These are phyloP conservation scores for Sindora glabra DNA, from an alignment of 306 rosid species.

Conservation along the genomic window DNA sequence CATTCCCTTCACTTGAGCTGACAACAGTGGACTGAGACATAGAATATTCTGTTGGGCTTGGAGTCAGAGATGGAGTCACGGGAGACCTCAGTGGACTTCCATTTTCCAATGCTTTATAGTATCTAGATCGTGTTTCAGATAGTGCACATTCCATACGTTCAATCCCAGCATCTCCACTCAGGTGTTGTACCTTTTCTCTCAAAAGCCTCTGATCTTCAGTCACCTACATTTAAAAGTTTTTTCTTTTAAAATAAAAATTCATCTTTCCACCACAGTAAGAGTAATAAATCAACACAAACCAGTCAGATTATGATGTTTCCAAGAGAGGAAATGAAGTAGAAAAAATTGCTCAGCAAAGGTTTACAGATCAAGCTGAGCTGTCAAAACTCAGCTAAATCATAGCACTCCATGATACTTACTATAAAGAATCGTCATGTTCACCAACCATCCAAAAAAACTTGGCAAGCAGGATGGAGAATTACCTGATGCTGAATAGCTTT, in stretches of 20 bases:
- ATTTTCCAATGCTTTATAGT: conserved; percentile 44
- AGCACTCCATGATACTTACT: neutral
- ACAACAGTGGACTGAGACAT: conserved; percentile 19
- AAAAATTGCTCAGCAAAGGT: neutral
- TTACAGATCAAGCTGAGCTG: no score
- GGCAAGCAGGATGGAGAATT: conserved; percentile 4
- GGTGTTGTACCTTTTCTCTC: conserved; percentile 75
- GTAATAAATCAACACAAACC: neutral
- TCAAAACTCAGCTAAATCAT: no score
- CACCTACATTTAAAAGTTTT: conserved; percentile 38
- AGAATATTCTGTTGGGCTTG: conserved; percentile 22
- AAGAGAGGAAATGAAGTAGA: neutral
- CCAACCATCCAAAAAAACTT: neutral
- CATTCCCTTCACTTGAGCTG: conserved; percentile 32
- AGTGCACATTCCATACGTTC: conserved; percentile 76
- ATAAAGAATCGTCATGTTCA: neutral
- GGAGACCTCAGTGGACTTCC: conserved; percentile 38
- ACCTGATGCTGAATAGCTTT: conserved; percentile 93
- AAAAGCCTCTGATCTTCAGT: conserved; percentile 66
- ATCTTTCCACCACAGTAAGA: neutral
- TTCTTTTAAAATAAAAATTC: neutral
- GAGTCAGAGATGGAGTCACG: conserved; percentile 26
- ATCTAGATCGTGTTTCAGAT: conserved; percentile 74
- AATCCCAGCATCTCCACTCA: conserved; percentile 88
- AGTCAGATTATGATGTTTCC: neutral